Base-by-base conservation (phyloP, 257 asterid species). In the Solanum boliviense region DNA sequence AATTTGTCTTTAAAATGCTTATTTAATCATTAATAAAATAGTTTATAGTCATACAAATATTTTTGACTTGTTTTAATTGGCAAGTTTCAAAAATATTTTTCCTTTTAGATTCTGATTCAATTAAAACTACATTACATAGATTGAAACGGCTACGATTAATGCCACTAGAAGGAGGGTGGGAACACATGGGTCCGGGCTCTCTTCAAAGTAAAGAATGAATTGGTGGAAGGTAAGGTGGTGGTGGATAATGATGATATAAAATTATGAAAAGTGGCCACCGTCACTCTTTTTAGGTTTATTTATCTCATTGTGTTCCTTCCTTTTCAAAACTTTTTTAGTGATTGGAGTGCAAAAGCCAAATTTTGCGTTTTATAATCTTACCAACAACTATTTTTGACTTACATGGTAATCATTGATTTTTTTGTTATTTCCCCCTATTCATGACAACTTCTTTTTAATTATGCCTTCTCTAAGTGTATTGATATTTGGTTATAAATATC, bases 181-280 rank as follows among this genome's bases (percentile, higher is more conserved):
- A 41, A 44, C 38, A 44, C 38, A 44, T 44, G 67, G 85, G 85
- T 34, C 36, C 84, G 29, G 25, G 67, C 11, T 27, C 39, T 27
- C n/a, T 16, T 16, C 39, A 79, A 44, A 79, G 85, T 79, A 81
- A 78, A 81, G 41, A 79, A 27, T 39, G 83, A 36, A 38, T 58
- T 44, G 84, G 84, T 12, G 60, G 84, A 38, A 71, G 89, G 84
- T 89, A 89, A 90, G 71, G 71, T 48, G 60, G 60, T 68, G 74
- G 74, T 91, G 91, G 56, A 44, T 87, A 48, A 89, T 76, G 27
- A 87, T 86, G 71, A 10, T 84, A 44, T 81, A 81, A 81, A 46
- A 81, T 81, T 44, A 46, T 46, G 38, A 81, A 88, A 87, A 65
- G 82, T 88, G 88, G 62, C 88, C 93, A 91, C 91, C 92, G 91